phyloP scores from a whole-genome alignment of 305 asterid genomes.

The Nicotiana rustica region DNA sequence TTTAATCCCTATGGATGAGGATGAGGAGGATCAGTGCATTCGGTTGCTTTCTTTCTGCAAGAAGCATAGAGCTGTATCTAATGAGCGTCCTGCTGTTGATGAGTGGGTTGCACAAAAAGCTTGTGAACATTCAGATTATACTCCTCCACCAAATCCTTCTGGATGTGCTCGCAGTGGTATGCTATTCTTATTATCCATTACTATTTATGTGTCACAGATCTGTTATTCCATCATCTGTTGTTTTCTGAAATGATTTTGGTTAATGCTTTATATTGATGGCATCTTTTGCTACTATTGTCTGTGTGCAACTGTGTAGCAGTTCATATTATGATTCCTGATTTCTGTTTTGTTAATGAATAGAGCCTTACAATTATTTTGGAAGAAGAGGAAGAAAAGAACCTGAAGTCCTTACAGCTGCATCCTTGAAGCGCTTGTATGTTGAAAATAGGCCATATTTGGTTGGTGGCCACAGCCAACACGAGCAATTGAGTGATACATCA shows the following conservation, averaged over 20 bases:
- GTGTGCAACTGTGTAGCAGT: constrained; percentile 20
- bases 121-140: constrained; percentile 62
- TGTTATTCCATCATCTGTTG: constrained; percentile 16
- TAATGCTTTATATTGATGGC: constrained; percentile 16
- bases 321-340: constrained; percentile 42
- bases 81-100: constrained; percentile 58
- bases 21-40: constrained; percentile 89
- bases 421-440: constrained; percentile 82
- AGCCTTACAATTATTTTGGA: constrained; percentile 69
- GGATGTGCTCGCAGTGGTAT: constrained; percentile 97
- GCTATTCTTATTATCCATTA: constrained; percentile 33
- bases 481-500: constrained; percentile 55
- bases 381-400: constrained; percentile 81
- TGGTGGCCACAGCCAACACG: constrained; percentile 84
- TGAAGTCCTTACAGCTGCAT: constrained; percentile 79
- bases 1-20: constrained; percentile 78
- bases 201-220: neutral
- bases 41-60: constrained; percentile 89
- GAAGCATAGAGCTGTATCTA: constrained; percentile 85
- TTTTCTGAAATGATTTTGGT: neutral
- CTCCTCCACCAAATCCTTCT: constrained; percentile 77
- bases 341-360: constrained; percentile 51
- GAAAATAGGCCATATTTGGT: constrained; percentile 91
- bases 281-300: constrained; percentile 29
- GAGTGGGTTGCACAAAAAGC: constrained; percentile 56